phyloP scores from a whole-genome alignment of 495 filamentous ascomycete species.

The Echria macrotheca region DNA sequence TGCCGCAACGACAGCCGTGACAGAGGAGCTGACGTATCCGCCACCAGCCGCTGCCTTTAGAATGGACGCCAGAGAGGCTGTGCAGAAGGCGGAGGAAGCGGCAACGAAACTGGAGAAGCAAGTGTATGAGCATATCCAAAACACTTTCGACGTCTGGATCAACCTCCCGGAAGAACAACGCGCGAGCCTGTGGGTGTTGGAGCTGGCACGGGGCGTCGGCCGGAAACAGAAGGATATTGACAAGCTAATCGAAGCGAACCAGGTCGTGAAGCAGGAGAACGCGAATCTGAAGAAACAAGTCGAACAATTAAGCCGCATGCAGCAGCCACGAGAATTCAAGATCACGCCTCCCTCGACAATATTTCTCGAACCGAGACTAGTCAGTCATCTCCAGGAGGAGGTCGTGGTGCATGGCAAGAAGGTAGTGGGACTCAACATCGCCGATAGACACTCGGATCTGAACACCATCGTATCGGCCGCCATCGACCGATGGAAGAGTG shows the following conservation, averaged over 20 bases:
- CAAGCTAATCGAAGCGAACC: conserved; percentile 55
- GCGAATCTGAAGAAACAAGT: conserved; percentile 65
- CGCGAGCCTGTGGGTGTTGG: conserved; percentile 69
- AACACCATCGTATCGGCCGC: conserved; percentile 39
- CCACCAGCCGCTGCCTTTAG: conserved; percentile 19
- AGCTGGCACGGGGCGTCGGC: conserved; percentile 65
- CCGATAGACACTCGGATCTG: conserved; percentile 41
- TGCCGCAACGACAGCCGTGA: conserved; percentile 35
- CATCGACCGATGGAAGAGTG: conserved; percentile 50
- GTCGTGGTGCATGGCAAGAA: conserved; percentile 13
- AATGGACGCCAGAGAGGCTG: conserved; percentile 39
- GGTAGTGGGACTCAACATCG: conserved; percentile 34
- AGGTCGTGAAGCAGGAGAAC: conserved; percentile 61
- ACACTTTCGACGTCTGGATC: conserved; percentile 68
- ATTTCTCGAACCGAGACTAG: conserved; percentile 44
- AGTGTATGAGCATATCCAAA: conserved; percentile 60
- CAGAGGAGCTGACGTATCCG: conserved; percentile 39
- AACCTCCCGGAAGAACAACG: conserved; percentile 49
- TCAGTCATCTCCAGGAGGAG: conserved; percentile 32
- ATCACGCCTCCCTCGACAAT: conserved; percentile 59
- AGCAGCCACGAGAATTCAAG: conserved; percentile 67
- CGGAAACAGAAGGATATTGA: conserved; percentile 62
- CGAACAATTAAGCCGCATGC: conserved; percentile 59
- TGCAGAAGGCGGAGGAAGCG: conserved; percentile 34
- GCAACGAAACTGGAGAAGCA: conserved; percentile 53